A percentile compares a stretch with the other conserved stretches of the same genome.
phyloP scores from a whole-genome alignment of 805 yeast species.

The Kazachstania taianensis region DNA sequence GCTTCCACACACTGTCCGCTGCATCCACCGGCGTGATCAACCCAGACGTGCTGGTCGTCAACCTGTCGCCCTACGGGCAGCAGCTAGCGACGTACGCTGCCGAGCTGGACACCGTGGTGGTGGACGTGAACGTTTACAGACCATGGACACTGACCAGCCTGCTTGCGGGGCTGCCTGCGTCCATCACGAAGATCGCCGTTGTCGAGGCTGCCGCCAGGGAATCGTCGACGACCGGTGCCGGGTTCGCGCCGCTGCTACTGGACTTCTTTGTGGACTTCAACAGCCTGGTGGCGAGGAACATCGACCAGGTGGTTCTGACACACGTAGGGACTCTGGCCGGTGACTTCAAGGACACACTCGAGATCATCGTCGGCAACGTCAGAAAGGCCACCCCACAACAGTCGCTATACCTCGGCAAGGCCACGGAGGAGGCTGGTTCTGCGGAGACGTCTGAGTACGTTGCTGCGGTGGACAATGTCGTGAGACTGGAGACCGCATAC shows the following conservation, averaged over 20 bases:
- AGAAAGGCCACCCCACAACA: slow-evolving; percentile 47
- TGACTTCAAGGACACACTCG: slow-evolving; percentile 30
- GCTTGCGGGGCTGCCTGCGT: slow-evolving; percentile 40
- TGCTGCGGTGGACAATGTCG: slow-evolving; percentile 36
- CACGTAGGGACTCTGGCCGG: slow-evolving; percentile 29
- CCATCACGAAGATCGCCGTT: slow-evolving; percentile 47
- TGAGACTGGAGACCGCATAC: slow-evolving; percentile 63
- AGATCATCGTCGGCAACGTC: slow-evolving; percentile 42
- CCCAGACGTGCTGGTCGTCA: slow-evolving; percentile 30
- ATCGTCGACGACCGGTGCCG: slow-evolving; percentile 18
- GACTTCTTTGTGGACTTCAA: slow-evolving; percentile 59
- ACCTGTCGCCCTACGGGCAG: slow-evolving; percentile 49
- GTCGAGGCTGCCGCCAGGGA: slow-evolving; percentile 45
- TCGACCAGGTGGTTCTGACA: slow-evolving; percentile 46
- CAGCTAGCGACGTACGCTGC: slow-evolving; percentile 33
- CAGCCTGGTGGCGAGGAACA: slow-evolving; percentile 35
- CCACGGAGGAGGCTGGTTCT: slow-evolving; percentile 2
- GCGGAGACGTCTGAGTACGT: slow-evolving; percentile 1
- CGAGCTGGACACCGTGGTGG: slow-evolving; percentile 10
- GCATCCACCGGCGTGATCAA: neutral
- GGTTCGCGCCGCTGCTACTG: slow-evolving; percentile 63
- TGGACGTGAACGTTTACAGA: slow-evolving; percentile 55
- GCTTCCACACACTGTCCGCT: neutral
- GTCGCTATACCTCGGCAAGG: slow-evolving; percentile 48
- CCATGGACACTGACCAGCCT: slow-evolving; percentile 58